Evolutionary conservation across 805 yeast genomes (phyloP).

Genomic region (Myxozyma geophila): DNA sequence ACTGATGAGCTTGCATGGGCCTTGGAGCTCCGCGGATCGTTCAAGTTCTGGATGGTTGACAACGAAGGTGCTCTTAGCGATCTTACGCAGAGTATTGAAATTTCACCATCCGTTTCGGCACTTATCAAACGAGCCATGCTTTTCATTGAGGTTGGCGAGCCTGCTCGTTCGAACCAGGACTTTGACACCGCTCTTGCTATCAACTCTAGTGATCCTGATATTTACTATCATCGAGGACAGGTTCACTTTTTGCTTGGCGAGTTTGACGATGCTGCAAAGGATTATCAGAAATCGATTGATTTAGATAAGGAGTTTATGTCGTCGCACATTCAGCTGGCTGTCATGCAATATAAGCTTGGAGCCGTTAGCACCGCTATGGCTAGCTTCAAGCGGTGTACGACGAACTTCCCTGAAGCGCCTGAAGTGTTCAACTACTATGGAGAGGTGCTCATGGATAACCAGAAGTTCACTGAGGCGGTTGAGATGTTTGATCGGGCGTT

Average conservation of each 20-base stretch:
- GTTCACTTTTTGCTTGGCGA: constrained; percentile 80
- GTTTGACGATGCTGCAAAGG: constrained; percentile 68
- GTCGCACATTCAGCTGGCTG: constrained; percentile 90
- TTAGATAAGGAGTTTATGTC: constrained; percentile 76
- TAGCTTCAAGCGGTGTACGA: constrained; percentile 45
- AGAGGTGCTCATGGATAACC: constrained; percentile 84
- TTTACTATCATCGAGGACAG: constrained; percentile 94
- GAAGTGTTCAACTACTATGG: constrained; percentile 96
- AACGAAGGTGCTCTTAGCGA: constrained; percentile 65
- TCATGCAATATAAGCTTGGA: constrained; percentile 71
- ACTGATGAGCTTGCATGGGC: constrained; percentile 63
- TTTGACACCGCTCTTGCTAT: constrained; percentile 72
- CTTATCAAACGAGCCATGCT: constrained; percentile 81
- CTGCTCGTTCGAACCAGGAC: constrained; percentile 62
- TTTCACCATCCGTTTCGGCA: constrained; percentile 74
- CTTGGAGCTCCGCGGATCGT: constrained; percentile 80
- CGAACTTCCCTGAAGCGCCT: constrained; percentile 81
- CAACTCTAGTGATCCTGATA: constrained; percentile 75
- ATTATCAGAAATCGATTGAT: constrained; percentile 76
- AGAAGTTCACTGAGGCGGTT: constrained; percentile 71
- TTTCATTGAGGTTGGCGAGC: constrained; percentile 75
- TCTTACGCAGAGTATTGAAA: constrained; percentile 65
- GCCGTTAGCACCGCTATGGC: constrained; percentile 31
- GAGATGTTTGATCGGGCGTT: constrained; percentile 86
- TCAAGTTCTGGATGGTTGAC: constrained; percentile 79